Percentiles rank a stretch among this genome's conserved stretches.
Evolutionary conservation across 345 rosid species (phyloP).

Genomic region (Hibiscus tridactylites): DNA sequence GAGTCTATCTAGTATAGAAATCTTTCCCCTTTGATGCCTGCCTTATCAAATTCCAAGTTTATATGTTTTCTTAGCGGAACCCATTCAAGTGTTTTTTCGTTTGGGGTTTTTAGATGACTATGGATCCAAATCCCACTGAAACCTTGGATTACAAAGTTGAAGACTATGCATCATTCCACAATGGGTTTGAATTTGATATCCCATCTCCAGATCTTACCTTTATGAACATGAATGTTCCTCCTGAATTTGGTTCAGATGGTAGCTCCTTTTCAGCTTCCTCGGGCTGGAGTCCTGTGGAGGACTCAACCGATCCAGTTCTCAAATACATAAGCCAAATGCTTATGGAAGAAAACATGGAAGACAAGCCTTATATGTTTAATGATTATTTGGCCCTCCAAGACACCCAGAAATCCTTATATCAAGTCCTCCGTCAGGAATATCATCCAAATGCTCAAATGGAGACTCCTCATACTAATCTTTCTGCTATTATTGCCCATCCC

Average conservation of each 20-base stretch:
- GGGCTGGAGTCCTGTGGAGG: slow-evolving; percentile 20
- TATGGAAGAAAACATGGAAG: slow-evolving; percentile 63
- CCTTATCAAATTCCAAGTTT: background rate
- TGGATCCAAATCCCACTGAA: slow-evolving; percentile 8
- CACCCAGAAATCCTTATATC: slow-evolving; percentile 61
- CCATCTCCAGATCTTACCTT: slow-evolving; percentile 25
- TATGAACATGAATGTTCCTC: slow-evolving; percentile 16
- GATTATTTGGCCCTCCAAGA: slow-evolving; percentile 56
- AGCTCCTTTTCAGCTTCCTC: slow-evolving; percentile 26
- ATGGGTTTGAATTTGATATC: slow-evolving; percentile 29
- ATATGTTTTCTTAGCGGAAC: background rate
- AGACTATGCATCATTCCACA: slow-evolving; percentile 22
- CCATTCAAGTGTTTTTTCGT: background rate
- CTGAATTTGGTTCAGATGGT: slow-evolving; percentile 21
- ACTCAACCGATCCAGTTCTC: slow-evolving; percentile 40
- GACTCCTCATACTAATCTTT: slow-evolving; percentile 37
- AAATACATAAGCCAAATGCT: slow-evolving; percentile 54
- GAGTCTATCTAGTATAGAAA: background rate
- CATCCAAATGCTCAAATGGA: slow-evolving; percentile 16
- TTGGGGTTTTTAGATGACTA: background rate
- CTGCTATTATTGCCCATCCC: slow-evolving; percentile 25
- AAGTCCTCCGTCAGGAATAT: slow-evolving; percentile 49
- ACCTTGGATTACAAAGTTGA: slow-evolving; percentile 22
- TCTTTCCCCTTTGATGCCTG: background rate
- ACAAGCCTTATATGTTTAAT: slow-evolving; percentile 36